A percentile compares a stretch with the other conserved stretches of the same genome.
These are phyloP conservation scores for Leishmania lainsoni DNA, from an alignment of 208 protist species.

Conservation along the genomic window DNA sequence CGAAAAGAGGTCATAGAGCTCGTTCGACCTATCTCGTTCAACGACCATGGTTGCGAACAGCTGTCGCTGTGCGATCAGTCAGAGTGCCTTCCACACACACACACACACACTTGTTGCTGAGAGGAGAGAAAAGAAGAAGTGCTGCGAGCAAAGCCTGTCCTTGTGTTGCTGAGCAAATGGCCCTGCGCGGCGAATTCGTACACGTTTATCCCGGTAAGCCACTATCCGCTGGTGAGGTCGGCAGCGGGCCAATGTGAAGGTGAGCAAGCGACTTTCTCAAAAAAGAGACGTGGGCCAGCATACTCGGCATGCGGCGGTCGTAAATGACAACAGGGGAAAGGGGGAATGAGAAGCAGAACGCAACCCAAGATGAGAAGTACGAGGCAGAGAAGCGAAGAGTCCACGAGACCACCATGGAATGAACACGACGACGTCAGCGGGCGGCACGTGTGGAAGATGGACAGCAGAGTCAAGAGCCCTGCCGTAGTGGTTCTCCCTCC, in stretches of 20 bases:
- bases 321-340: neutral
- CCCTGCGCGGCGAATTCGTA: neutral
- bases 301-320: neutral
- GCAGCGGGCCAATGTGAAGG: neutral
- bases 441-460: neutral
- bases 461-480: neutral
- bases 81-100: neutral
- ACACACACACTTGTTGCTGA: neutral
- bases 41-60: conserved; percentile 31
- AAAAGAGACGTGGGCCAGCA: neutral
- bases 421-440: neutral
- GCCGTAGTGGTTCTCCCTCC: neutral
- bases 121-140: neutral
- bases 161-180: neutral
- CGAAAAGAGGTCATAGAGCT: conserved; percentile 51
- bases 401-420: too few species aligned
- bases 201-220: conserved; percentile 1
- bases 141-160: neutral
- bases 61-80: neutral
- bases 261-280: neutral
- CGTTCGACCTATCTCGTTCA: conserved; percentile 47
- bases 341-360: neutral
- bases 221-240: neutral
- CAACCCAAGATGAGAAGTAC: neutral
- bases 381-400: neutral